Evolutionary conservation across 148 eudicot genomes (phyloP).

Genomic region (Vaccinium vitisidaea): DNA sequence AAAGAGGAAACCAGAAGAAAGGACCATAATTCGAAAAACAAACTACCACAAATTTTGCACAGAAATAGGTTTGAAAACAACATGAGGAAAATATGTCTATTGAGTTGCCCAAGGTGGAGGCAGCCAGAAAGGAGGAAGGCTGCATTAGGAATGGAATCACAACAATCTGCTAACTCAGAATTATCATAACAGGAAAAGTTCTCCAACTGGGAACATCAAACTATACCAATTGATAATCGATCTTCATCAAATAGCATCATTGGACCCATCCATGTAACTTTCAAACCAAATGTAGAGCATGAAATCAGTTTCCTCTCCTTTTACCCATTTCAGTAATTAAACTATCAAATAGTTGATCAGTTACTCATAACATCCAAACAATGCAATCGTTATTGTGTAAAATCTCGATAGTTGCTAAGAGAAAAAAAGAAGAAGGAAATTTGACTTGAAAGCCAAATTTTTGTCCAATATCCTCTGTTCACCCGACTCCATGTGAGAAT

Average conservation of each 20-base stretch:
- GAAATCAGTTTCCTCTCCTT: neutral
- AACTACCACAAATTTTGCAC: too few species aligned
- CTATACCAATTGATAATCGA: neutral
- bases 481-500: slow-evolving; percentile 18
- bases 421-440: neutral
- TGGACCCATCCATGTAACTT: neutral
- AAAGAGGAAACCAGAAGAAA: too few species aligned
- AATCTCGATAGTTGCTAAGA: neutral
- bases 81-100: neutral
- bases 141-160: neutral
- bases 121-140: neutral
- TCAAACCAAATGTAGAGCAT: neutral
- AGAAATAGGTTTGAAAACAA: too few species aligned
- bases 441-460: neutral
- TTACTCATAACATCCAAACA: slow-evolving; percentile 1
- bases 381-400: neutral
- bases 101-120: neutral
- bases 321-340: neutral
- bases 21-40: too few species aligned
- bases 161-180: neutral
- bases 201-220: neutral
- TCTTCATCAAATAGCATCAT: neutral
- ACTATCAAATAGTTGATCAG: neutral
- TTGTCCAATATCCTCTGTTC: slow-evolving; percentile 8
- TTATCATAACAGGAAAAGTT: neutral